Conservation (phyloP, 768 basidiomycete species). For the Boletus insuetus region DNA sequence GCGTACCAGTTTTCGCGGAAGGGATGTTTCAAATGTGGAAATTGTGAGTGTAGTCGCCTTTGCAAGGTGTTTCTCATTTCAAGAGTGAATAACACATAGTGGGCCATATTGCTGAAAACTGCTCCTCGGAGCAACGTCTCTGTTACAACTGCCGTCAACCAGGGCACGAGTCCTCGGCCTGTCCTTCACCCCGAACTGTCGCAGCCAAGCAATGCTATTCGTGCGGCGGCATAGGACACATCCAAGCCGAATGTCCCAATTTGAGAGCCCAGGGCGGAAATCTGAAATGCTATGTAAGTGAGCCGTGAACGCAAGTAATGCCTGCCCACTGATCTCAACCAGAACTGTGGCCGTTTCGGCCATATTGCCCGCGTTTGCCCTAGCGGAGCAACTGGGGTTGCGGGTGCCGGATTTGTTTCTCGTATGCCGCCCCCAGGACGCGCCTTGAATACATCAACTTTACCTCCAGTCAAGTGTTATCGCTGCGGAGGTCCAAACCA, state of each 20-base stretch:
- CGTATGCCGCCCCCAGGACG: slow-evolving; percentile 76
- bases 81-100: slow-evolving; percentile 44
- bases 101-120: slow-evolving; percentile 92
- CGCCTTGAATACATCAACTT: slow-evolving; percentile 66
- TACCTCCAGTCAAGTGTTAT: slow-evolving; percentile 86
- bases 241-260: slow-evolving; percentile 84
- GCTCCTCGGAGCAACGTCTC: slow-evolving; percentile 81
- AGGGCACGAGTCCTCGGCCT: slow-evolving; percentile 90
- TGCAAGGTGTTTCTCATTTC: slow-evolving; percentile 10
- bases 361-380: slow-evolving; percentile 81
- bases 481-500: slow-evolving; percentile 89
- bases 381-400: slow-evolving; percentile 39
- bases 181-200: slow-evolving; percentile 78
- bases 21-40: slow-evolving; percentile 93
- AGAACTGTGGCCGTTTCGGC: slow-evolving; percentile 82
- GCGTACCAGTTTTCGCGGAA: slow-evolving; percentile 83
- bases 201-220: slow-evolving; percentile 90
- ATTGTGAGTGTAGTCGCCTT: slow-evolving; percentile 53
- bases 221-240: slow-evolving; percentile 90
- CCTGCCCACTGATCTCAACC: slow-evolving; percentile 3
- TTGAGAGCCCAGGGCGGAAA: slow-evolving; percentile 64
- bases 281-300: slow-evolving; percentile 82
- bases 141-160: slow-evolving; percentile 95
- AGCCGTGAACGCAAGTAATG: slow-evolving; percentile 1
- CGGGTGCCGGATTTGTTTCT: slow-evolving; percentile 51